Conservation (phyloP, 2,329 filamentous ascomycete genomes). For the Trichoderma koningii region DNA sequence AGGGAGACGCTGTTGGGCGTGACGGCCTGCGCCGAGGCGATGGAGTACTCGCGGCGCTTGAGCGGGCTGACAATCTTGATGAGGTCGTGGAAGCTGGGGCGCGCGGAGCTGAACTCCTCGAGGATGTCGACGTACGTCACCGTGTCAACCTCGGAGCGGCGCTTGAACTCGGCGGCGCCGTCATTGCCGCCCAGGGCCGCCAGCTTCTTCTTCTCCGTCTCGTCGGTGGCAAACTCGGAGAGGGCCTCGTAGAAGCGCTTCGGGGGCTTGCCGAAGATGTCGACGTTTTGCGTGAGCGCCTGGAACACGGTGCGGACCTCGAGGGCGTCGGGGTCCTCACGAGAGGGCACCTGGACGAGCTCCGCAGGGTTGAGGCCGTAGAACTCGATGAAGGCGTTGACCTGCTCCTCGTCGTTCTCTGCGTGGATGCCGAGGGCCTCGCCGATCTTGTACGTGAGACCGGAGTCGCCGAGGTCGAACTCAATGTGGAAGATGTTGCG, state of each 20-base stretch:
- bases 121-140: slow-evolving; percentile 89
- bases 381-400: slow-evolving; percentile 82
- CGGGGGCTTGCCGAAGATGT: slow-evolving; percentile 94
- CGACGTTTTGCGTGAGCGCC: slow-evolving; percentile 85
- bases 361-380: slow-evolving; percentile 83
- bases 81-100: slow-evolving; percentile 84
- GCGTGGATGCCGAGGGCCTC: slow-evolving; percentile 96
- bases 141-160: slow-evolving; percentile 85
- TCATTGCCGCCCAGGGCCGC: slow-evolving; percentile 74
- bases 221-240: slow-evolving; percentile 80
- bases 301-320: slow-evolving; percentile 94
- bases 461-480: slow-evolving; percentile 89
- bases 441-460: slow-evolving; percentile 93
- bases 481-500: slow-evolving; percentile 99
- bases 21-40: slow-evolving; percentile 94
- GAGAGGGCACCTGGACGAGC: slow-evolving; percentile 86
- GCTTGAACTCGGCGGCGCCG: slow-evolving; percentile 88
- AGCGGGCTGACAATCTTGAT: slow-evolving; percentile 83
- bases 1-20: slow-evolving; percentile 86
- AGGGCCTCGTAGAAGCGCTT: slow-evolving; percentile 98
- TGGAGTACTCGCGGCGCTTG: slow-evolving; percentile 98
- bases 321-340: slow-evolving; percentile 70
- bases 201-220: slow-evolving; percentile 79
- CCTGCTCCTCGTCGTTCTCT: slow-evolving; percentile 80
- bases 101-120: slow-evolving; percentile 85